phyloP scores from a whole-genome alignment of 2,329 filamentous ascomycete species.

The Diplocarpon rosae region DNA sequence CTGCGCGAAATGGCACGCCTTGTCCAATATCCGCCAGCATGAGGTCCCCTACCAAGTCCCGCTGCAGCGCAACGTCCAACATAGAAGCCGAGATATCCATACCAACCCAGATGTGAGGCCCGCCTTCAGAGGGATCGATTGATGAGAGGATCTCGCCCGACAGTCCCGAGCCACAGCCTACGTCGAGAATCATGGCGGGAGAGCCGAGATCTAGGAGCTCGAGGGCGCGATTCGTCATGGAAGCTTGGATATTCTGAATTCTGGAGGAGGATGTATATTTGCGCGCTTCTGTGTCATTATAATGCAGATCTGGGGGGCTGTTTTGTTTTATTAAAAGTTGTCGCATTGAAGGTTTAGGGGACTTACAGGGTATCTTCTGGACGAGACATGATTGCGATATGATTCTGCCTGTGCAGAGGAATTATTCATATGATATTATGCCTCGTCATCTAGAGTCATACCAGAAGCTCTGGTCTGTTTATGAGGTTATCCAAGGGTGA shows the following conservation, averaged over 20 bases:
- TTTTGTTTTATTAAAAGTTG: conserved; percentile 16
- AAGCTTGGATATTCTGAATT: conserved; percentile 88
- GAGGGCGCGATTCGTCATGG: conserved; percentile 89
- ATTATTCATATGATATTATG: conserved; percentile 6
- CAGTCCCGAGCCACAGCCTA: conserved; percentile 92
- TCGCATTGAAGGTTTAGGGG: conserved; percentile 8
- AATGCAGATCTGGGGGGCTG: conserved; percentile 92
- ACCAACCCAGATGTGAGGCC: conserved; percentile 90
- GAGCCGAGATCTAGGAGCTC: conserved; percentile 72
- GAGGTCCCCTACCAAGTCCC: conserved; percentile 89
- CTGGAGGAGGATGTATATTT: conserved; percentile 97
- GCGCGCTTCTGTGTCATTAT: conserved; percentile 87
- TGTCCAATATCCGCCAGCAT: conserved; percentile 92
- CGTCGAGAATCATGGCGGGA: conserved; percentile 83
- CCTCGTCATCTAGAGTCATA: background rate
- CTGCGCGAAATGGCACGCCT: conserved; percentile 84
- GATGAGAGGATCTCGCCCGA: conserved; percentile 86
- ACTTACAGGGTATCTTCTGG: conserved; percentile 86
- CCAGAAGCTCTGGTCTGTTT: too few relatives aligned
- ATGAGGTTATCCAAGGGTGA: background rate
- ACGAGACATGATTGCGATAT: conserved; percentile 66
- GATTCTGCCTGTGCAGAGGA: conserved; percentile 17
- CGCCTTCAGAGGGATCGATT: conserved; percentile 57
- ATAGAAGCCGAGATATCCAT: conserved; percentile 95
- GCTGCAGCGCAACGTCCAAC: conserved; percentile 86